Percentiles rank a stretch among this genome's conserved stretches.
phyloP scores from a whole-genome alignment of 306 rosid species.

The Corylus heterophylla region DNA sequence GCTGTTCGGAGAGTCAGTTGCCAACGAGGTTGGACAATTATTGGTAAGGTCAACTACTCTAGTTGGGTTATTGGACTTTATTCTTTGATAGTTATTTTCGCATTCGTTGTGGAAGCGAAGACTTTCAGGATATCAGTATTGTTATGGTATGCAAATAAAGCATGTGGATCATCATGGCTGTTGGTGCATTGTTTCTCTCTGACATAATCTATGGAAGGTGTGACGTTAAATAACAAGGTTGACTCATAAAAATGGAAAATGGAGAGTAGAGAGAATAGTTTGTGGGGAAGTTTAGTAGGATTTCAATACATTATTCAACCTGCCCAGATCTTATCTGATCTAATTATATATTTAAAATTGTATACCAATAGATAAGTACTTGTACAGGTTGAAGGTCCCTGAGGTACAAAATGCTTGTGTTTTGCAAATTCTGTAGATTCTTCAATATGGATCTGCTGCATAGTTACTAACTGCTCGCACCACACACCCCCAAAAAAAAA shows the following conservation, averaged over 20 bases:
- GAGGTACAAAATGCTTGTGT: not conserved
- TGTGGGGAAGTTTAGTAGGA: not conserved
- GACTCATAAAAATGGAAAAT: not conserved
- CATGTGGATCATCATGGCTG: not conserved
- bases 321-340: not conserved
- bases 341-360: not conserved
- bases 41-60: constrained; percentile 51
- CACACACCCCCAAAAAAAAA: no score
- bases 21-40: constrained; percentile 64
- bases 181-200: not conserved
- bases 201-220: not conserved
- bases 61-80: not conserved
- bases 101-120: not conserved
- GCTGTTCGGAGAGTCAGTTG: constrained; percentile 76
- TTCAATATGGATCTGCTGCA: not conserved
- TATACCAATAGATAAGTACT: not conserved
- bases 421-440: not conserved
- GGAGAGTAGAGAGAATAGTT: not conserved
- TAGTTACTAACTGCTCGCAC: no score
- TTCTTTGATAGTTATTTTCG: not conserved
- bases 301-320: not conserved
- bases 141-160: not conserved
- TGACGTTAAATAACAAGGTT: not conserved
- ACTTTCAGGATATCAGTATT: not conserved
- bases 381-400: not conserved